A percentile compares a stretch with the other conserved stretches of the same genome.
Conservation (phyloP, 352 stramenopile species). For the Globisporangium solare region DNA sequence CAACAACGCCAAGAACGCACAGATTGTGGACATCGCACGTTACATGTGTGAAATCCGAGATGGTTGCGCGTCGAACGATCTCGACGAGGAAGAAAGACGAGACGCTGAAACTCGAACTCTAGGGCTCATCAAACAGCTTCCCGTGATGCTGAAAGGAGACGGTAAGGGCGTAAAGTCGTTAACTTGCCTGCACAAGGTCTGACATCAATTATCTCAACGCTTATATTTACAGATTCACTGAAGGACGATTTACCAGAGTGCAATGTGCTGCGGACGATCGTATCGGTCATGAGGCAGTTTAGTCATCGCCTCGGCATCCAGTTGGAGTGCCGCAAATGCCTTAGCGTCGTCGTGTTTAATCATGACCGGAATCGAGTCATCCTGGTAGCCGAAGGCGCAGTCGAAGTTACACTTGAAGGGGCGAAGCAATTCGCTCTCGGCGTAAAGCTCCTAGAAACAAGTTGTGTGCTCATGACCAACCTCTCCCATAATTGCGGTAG, state of each 20-base stretch:
- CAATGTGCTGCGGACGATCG: conserved; percentile 47
- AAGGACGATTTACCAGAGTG: conserved; percentile 82
- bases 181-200: neutral
- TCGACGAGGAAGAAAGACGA: conserved; percentile 7
- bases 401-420: conserved; percentile 49
- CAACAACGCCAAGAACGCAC: conserved; percentile 40
- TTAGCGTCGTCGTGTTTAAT: conserved; percentile 75
- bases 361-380: conserved; percentile 73
- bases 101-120: conserved; percentile 30
- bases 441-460: conserved; percentile 62
- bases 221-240: conserved; percentile 25
- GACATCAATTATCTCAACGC: conserved; percentile 10
- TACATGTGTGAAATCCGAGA: conserved; percentile 22
- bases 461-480: conserved; percentile 80
- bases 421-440: conserved; percentile 62
- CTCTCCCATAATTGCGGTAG: conserved; percentile 79
- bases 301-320: conserved; percentile 47
- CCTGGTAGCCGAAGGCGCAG: conserved; percentile 58
- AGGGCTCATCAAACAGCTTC: conserved; percentile 39
- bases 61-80: conserved; percentile 5
- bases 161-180: conserved; percentile 14
- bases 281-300: conserved; percentile 62
- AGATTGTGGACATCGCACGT: conserved; percentile 35
- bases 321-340: conserved; percentile 69
- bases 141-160: conserved; percentile 43